Conservation (phyloP, 1,284 basidiomycete species). For the Puccinia horiana region DNA sequence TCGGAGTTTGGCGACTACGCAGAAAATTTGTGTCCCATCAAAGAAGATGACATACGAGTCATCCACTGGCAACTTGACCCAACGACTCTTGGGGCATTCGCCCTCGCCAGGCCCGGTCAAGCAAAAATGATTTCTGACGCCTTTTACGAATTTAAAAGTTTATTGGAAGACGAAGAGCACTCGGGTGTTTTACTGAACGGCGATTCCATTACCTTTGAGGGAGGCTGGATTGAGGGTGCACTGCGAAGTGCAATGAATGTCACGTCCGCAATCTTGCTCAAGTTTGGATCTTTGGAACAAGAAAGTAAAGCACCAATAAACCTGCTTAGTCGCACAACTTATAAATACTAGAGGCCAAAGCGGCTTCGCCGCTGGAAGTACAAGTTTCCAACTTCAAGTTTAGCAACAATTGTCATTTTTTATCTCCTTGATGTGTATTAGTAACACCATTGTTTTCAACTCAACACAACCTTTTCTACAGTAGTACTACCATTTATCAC, state of each 20-base stretch:
- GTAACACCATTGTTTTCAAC: too few relatives aligned
- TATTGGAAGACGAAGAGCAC: not conserved
- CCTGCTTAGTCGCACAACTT: not conserved
- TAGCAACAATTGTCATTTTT: too few relatives aligned
- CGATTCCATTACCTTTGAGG: conserved; percentile 8
- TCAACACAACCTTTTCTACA: too few relatives aligned
- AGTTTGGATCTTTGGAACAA: not conserved
- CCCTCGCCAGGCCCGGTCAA: conserved; percentile 12
- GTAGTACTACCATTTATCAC: too few relatives aligned
- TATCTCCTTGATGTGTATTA: too few relatives aligned
- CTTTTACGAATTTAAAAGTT: conserved; percentile 8
- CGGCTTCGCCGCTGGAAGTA: too few relatives aligned
- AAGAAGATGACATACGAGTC: not conserved
- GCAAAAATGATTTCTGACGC: not conserved
- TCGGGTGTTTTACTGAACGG: conserved; percentile 6
- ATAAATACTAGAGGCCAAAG: not conserved
- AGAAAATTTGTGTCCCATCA: not conserved
- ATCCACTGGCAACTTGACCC: conserved; percentile 17
- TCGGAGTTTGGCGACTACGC: conserved; percentile 15
- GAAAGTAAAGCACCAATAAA: conserved; percentile 4
- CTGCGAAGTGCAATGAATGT: conserved; percentile 4
- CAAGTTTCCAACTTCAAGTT: too few relatives aligned
- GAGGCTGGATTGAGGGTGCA: conserved; percentile 5
- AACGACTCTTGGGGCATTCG: not conserved
- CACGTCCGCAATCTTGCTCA: not conserved